phyloP scores from a whole-genome alignment of 2,329 filamentous ascomycete genomes.

The Aureobasidium namibiae region DNA sequence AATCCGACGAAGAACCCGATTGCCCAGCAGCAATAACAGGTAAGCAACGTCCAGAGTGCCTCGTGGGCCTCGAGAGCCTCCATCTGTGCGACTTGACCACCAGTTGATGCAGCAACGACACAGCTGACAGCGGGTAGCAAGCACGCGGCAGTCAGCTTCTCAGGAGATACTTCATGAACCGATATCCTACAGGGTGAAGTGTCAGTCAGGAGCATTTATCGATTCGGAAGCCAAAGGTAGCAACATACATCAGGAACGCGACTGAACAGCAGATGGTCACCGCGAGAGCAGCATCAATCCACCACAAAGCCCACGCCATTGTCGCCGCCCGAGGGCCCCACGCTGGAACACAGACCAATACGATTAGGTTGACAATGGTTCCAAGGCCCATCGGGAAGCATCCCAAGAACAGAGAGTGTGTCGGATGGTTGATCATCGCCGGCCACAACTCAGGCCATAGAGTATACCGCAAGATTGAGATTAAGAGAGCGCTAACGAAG shows the following conservation, averaged over 20 bases:
- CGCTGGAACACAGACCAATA: slow-evolving; percentile 22
- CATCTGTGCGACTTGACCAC: slow-evolving; percentile 55
- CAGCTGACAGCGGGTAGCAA: slow-evolving; percentile 59
- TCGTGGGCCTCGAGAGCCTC: slow-evolving; percentile 48
- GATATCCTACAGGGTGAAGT: slow-evolving; percentile 22
- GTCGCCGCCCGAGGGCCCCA: slow-evolving; percentile 18
- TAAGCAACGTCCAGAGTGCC: slow-evolving; percentile 54
- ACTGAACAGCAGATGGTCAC: slow-evolving; percentile 16
- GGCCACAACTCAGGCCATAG: slow-evolving; percentile 59
- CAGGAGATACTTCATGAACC: slow-evolving; percentile 27
- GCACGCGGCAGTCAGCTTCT: slow-evolving; percentile 55
- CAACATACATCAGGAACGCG: slow-evolving; percentile 15
- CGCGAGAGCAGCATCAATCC: slow-evolving; percentile 18
- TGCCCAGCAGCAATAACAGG: slow-evolving; percentile 61
- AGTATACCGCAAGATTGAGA: slow-evolving; percentile 53
- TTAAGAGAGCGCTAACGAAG: slow-evolving; percentile 46
- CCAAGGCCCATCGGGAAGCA: slow-evolving; percentile 25
- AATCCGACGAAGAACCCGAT: slow-evolving; percentile 54
- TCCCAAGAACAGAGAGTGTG: slow-evolving; percentile 59
- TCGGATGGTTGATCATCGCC: slow-evolving; percentile 58
- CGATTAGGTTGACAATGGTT: slow-evolving; percentile 23
- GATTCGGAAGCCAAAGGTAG: not conserved
- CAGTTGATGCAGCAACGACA: slow-evolving; percentile 57
- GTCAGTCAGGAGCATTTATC: not conserved
- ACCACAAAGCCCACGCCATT: slow-evolving; percentile 19